Base-by-base conservation (phyloP, 2,329 filamentous ascomycete genomes). In the Dothideomycetidae sp. region DNA sequence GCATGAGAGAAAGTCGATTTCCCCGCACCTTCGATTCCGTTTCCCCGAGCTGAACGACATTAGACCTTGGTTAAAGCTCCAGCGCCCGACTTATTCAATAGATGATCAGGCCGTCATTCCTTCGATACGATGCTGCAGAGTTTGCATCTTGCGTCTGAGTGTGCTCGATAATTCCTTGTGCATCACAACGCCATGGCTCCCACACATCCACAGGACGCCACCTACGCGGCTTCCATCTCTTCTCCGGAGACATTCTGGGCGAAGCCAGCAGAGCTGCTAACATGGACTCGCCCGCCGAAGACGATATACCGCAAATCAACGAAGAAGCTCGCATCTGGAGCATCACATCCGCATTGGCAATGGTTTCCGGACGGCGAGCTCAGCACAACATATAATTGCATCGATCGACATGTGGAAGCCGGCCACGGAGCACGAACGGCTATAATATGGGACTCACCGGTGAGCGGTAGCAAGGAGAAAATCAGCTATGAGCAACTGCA, bases 301-400 rank as follows among this genome's bases (percentile, higher is more conserved):
- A 63, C 67, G 1, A 70, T 73, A 0, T 67, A 92, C 14, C 61
- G 62, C 3, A 64, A 61, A 28, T 69, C 66, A 13, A 73, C 67
- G 33, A 86, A 81, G 58, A 72, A 64, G 5, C 63, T 90, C 3
- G 58, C 65, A 37, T 70, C 61, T 45, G 76, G 75, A 39, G 59
- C 66, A n/a, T 63, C 65, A 11, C 77, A 93, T 53, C 68, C 74
- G 29, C 75, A 80, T 52, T 94, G 86, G 85, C 72, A 75, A 44
- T 96, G 88, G 88, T 94, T 93, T 48, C 73, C 81, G 0, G 82
- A 75, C 44, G 88, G 86, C 44, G 76, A 90, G 61, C 81, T 96
- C 48, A 90, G 81, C 28, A 93, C 84, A 0, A 84, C 81, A 48
- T 93, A 84, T 64, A 96, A 94, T 56, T 92, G 84, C 54, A 64